Conservation (phyloP, 805 yeast genomes). For the Candida insectorum region DNA sequence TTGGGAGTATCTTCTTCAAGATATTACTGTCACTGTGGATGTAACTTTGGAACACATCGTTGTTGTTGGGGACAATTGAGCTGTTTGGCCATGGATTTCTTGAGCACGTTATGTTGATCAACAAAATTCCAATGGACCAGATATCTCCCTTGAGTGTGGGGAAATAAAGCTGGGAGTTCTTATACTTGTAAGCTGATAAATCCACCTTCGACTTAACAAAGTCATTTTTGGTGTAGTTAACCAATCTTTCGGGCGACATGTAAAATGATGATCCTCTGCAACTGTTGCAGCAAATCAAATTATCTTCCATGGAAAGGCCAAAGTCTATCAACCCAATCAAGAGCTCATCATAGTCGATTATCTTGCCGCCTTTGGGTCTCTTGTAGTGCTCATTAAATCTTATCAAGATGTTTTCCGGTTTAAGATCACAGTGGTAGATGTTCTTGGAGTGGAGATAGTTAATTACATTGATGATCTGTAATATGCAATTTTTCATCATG, state of each 20-base stretch:
- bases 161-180: constrained; percentile 22
- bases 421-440: constrained; percentile 41
- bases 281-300: constrained; percentile 58
- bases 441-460: constrained; percentile 28
- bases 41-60: constrained; percentile 59
- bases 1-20: constrained; percentile 66
- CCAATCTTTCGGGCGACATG: constrained; percentile 88
- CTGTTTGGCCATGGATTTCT: constrained; percentile 93
- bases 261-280: constrained; percentile 87
- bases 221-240: constrained; percentile 36
- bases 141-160: constrained; percentile 80
- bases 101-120: constrained; percentile 76
- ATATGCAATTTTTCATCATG: constrained; percentile 41
- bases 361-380: constrained; percentile 12
- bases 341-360: constrained; percentile 45
- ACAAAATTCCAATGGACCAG: constrained; percentile 77
- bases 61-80: constrained; percentile 50
- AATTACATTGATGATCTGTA: constrained; percentile 37
- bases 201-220: constrained; percentile 25
- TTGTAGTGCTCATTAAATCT: constrained; percentile 24
- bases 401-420: constrained; percentile 47
- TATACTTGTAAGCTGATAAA: constrained; percentile 23
- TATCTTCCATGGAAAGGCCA: constrained; percentile 73
- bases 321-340: constrained; percentile 75
- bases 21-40: constrained; percentile 51